Evolutionary conservation across 2,329 filamentous ascomycete species (phyloP).

Genomic region (Rugonectria rugulosa): DNA sequence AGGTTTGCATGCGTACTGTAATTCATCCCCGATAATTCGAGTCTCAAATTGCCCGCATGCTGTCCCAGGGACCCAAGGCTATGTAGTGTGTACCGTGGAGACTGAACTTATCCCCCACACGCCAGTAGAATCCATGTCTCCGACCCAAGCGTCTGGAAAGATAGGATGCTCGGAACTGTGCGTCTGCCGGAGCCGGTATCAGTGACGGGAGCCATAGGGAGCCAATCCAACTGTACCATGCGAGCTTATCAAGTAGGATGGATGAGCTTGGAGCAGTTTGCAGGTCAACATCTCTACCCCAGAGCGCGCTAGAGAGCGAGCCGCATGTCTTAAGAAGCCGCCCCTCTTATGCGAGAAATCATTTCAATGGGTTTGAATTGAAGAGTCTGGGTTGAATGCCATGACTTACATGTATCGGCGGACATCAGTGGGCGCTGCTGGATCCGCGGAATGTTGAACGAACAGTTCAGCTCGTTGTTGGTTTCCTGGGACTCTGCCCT

Average conservation of each 20-base stretch:
- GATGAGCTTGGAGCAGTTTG: neutral
- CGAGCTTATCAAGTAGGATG: conserved; percentile 8
- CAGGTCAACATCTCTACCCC: neutral
- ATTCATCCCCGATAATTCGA: no score
- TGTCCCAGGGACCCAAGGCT: neutral
- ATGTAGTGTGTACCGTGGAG: conserved; percentile 7
- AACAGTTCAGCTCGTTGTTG: no score
- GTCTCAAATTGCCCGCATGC: neutral
- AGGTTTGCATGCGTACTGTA: no score
- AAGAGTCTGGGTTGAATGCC: no score
- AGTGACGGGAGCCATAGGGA: conserved; percentile 1
- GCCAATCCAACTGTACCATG: conserved; percentile 6
- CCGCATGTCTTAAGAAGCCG: conserved; percentile 1
- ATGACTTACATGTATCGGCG: no score
- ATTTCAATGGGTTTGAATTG: neutral
- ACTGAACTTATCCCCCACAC: conserved; percentile 5
- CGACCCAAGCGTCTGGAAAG: neutral
- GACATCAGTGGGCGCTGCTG: no score
- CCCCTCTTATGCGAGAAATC: conserved; percentile 1
- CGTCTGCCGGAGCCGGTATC: neutral
- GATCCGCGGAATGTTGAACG: neutral
- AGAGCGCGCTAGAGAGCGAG: conserved; percentile 4
- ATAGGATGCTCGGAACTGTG: neutral
- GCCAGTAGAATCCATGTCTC: neutral
- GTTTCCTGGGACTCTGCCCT: no score